Percentiles rank a stretch among this genome's conserved stretches.
Evolutionary conservation across 148 eudicot species (phyloP).

Genomic region (Salicornia ramosissima): DNA sequence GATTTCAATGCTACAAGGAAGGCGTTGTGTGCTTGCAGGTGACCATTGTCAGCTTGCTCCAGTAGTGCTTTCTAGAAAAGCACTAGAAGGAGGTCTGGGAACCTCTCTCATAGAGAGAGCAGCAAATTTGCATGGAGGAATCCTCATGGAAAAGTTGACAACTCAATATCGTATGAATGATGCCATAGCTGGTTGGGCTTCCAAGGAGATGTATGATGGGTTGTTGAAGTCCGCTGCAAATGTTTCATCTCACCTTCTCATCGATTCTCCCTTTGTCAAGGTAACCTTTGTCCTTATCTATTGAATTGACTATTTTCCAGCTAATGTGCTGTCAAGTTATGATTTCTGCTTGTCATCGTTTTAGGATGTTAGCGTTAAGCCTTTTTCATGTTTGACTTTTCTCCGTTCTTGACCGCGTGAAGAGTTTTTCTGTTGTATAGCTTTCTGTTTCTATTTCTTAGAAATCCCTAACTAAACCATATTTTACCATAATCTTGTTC

Average conservation of each 20-base stretch:
- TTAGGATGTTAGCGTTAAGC: not conserved
- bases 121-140: conserved; percentile 56
- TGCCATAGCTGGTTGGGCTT: conserved; percentile 79
- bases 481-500: too few relatives aligned
- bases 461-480: too few relatives aligned
- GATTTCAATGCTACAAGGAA: conserved; percentile 76
- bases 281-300: conserved; percentile 28
- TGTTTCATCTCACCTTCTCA: conserved; percentile 68
- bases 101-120: conserved; percentile 69
- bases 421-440: too few relatives aligned
- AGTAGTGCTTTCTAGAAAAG: conserved; percentile 71
- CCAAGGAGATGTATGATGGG: conserved; percentile 86
- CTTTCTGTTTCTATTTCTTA: too few relatives aligned
- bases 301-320: not conserved
- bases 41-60: conserved; percentile 88
- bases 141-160: conserved; percentile 57
- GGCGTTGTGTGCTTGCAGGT: conserved; percentile 80
- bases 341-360: not conserved
- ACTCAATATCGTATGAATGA: conserved; percentile 85
- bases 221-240: conserved; percentile 51
- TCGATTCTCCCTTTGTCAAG: conserved; percentile 79
- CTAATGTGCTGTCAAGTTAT: not conserved
- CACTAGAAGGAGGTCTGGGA: conserved; percentile 78
- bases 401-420: too few relatives aligned
- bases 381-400: not conserved